Base-by-base conservation (phyloP, 169 alveolate genomes). In the Plasmodium reichenowi region DNA sequence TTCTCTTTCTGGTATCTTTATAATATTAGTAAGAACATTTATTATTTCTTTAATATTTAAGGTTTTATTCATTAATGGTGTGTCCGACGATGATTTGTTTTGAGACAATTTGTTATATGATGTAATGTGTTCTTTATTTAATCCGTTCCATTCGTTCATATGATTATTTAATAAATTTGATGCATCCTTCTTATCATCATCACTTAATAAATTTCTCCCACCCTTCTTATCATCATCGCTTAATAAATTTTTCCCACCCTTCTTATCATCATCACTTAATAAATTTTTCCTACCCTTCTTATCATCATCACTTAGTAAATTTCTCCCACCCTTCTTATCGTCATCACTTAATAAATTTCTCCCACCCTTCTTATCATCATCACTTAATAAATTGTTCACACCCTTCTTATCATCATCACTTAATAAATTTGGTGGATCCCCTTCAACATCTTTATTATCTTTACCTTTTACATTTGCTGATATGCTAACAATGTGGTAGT, bases 381-480 rank as follows among this genome's bases (percentile, higher is more conserved):
- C 22, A 20, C 22, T 32, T 17, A 17, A 13, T 20, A 17, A 17
- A 17, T 1, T n/a, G 0, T 9, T 0, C 6, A 3, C 4, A n/a
- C 2, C 12, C 24, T 58, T 17, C 2, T 4, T 17, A 17, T 62
- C 26, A 17, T 62, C 26, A 20, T 60, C 48, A 60, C 29, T 6
- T 12, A 60, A 60, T 20, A 2, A 62, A 12, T 72, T 26, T 47
- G 24, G 54, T 12, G 29, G 74, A n/a, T 24, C 75, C 15, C 89
- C 88, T 32, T 74, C 68, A 6, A 85, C 56, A 45, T 85, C 91
- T 59, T 92, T 93, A 47, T 67, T 72, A 67, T 87, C 90, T 0
- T 88, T 22, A 9, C 93, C 93, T 58, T 95, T 92, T 10, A 92
- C 89, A 2, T 94, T 92, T 13, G 95, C 93, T 12, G 95, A 86